Base-by-base conservation (phyloP, 257 asterid species). In the Solanum dulcamara region DNA sequence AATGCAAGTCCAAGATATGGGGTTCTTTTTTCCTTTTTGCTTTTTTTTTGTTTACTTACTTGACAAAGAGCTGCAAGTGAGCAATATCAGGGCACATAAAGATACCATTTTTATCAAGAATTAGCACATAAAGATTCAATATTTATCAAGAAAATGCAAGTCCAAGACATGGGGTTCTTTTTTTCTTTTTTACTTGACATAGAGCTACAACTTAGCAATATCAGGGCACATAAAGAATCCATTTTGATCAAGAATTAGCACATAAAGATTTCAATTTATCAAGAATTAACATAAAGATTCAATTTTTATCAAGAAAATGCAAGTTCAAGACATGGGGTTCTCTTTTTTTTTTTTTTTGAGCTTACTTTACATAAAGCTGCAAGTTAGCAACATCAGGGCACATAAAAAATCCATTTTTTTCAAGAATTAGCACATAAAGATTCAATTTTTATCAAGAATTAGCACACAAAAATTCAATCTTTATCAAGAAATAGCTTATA, bases 51-150 rank as follows among this genome's bases (percentile, higher is more conserved):
- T 10, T 35, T 9, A 18, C 91, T 89, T 85, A 93, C 99, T 97
- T 95, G 55, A 95, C 98, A 87, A 85, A 92, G 91, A 95, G 96
- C 88, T 91, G 92, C 86, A 95, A 84, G 71, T 90, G 90, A 50
- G 96, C 96, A 66, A 97, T 93, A 86, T 97, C 99, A 32, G 93
- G 88, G 71, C 99, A 67, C 98, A 85, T 92, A 97, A 30, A 94
- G 75, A 20, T 10, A 3, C 77, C 10, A 67, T 3, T 67, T 67
- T 67, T 17, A 70, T 40, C 50, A 20, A 70, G 51, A 33, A 18
- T 68, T 35, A 68, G 15, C 79, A 66, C 74, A 66, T 66, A 66
- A 38, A 57, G 40, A 66, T 66, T 66, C n/a, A 66, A 30, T 12
- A 18, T 66, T 66, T 30, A 28, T 28, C 20, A 11, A 59, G 67